Evolutionary conservation across 805 yeast genomes (phyloP).

Genomic region (Tetrapisispora namnaoensis): DNA sequence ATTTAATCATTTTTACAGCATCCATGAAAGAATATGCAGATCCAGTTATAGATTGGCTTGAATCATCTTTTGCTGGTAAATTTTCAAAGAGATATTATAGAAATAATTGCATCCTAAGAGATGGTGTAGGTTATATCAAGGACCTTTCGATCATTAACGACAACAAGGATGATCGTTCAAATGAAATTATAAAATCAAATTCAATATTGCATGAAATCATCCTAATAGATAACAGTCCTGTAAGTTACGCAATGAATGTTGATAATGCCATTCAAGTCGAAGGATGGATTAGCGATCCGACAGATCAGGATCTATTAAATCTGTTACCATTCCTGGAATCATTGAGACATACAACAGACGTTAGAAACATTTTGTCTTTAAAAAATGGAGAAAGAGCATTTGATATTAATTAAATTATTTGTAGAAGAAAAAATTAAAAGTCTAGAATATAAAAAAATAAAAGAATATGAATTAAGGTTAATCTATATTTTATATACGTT

Average conservation of each 20-base stretch:
- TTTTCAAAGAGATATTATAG: slow-evolving; percentile 63
- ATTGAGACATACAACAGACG: slow-evolving; percentile 74
- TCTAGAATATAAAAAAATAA: not conserved
- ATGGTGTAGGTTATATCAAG: slow-evolving; percentile 80
- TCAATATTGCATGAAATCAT: slow-evolving; percentile 39
- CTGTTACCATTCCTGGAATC: slow-evolving; percentile 56
- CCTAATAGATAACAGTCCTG: slow-evolving; percentile 87
- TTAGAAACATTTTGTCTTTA: slow-evolving; percentile 64
- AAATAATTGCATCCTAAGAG: slow-evolving; percentile 63
- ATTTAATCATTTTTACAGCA: slow-evolving; percentile 87
- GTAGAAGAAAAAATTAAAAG: not conserved
- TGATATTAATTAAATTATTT: not conserved
- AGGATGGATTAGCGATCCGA: slow-evolving; percentile 98
- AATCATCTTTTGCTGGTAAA: slow-evolving; percentile 42
- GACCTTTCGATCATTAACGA: slow-evolving; percentile 35
- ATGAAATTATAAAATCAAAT: not conserved
- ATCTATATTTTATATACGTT: not conserved
- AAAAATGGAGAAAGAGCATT: slow-evolving; percentile 45
- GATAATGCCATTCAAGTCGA: slow-evolving; percentile 88
- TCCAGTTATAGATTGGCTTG: slow-evolving; percentile 90
- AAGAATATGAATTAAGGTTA: not conserved
- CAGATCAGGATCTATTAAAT: slow-evolving; percentile 73
- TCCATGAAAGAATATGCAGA: slow-evolving; percentile 93
- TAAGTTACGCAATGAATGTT: slow-evolving; percentile 73
- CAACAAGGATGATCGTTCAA: not conserved